Evolutionary conservation across 352 stramenopile genomes (phyloP).

Genomic region (Phytophthora capsici): DNA sequence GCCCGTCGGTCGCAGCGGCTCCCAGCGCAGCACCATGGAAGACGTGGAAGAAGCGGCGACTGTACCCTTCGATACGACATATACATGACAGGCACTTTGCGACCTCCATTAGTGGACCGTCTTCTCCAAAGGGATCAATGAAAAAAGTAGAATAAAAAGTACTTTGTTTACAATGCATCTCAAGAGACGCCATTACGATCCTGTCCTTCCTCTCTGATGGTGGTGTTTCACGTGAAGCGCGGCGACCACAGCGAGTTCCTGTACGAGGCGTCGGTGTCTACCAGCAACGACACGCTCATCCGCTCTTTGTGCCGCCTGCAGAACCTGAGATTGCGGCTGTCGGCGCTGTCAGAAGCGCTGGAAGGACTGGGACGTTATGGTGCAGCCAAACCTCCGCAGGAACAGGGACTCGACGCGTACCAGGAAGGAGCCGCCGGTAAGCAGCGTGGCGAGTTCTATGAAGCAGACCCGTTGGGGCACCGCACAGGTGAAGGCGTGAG

Average conservation of each 20-base stretch:
- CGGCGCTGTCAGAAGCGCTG: slow-evolving; percentile 77
- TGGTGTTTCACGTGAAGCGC: slow-evolving; percentile 90
- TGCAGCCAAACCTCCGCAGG: slow-evolving; percentile 81
- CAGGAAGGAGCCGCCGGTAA: slow-evolving; percentile 58
- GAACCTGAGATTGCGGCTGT: slow-evolving; percentile 82
- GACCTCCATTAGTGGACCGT: too few species aligned
- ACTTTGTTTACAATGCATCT: too few species aligned
- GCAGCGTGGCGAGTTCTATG: slow-evolving; percentile 81
- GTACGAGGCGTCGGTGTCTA: slow-evolving; percentile 81
- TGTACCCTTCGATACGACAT: not conserved
- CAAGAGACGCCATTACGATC: too few species aligned
- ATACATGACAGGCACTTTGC: not conserved
- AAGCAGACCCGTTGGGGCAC: slow-evolving; percentile 84
- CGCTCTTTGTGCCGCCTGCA: slow-evolving; percentile 83
- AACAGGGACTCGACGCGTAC: slow-evolving; percentile 91
- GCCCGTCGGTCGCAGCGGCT: slow-evolving; percentile 43
- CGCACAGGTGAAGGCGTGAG: slow-evolving; percentile 91
- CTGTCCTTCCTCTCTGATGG: slow-evolving; percentile 52
- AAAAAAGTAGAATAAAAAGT: too few species aligned
- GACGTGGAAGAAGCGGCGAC: not conserved
- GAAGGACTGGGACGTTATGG: slow-evolving; percentile 84
- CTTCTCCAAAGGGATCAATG: too few species aligned
- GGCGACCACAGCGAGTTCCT: slow-evolving; percentile 92
- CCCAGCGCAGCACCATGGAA: slow-evolving; percentile 76
- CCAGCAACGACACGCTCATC: slow-evolving; percentile 87